Percentiles rank a stretch among this genome's conserved stretches.
These are phyloP conservation scores for Leptodermis oblonga DNA, from an alignment of 257 asterid species.

Conservation along the genomic window DNA sequence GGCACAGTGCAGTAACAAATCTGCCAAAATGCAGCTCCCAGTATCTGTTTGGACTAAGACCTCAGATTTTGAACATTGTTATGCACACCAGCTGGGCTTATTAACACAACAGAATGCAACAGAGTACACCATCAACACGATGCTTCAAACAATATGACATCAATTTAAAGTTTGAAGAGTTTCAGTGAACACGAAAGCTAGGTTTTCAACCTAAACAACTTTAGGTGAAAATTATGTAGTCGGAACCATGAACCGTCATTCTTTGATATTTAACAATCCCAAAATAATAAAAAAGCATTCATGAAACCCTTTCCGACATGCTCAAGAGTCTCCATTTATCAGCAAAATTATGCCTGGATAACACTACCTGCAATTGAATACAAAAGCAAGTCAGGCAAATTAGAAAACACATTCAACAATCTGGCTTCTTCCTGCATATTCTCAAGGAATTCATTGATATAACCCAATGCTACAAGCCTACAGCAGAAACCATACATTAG, in stretches of 20 bases:
- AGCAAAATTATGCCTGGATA: background rate
- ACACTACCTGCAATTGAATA: slow-evolving; percentile 17
- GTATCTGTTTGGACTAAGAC: too few species aligned
- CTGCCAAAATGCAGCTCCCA: too few species aligned
- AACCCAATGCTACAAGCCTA: background rate
- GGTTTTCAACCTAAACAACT: slow-evolving; percentile 2
- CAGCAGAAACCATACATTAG: background rate
- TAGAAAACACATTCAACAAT: background rate
- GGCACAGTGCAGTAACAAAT: too few species aligned
- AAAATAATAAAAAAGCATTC: background rate
- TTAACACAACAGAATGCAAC: background rate
- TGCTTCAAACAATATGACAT: background rate
- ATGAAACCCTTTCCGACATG: background rate
- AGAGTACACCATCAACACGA: background rate
- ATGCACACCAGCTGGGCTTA: background rate
- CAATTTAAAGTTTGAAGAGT: background rate
- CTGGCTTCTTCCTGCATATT: background rate
- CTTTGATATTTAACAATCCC: slow-evolving; percentile 7
- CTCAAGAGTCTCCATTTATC: slow-evolving; percentile 8
- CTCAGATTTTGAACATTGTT: too few species aligned
- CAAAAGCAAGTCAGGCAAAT: background rate
- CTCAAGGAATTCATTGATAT: background rate
- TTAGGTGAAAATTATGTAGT: slow-evolving; percentile 10
- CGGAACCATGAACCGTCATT: slow-evolving; percentile 6
- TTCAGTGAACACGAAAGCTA: background rate